These are phyloP conservation scores for Licmophora abbreviata DNA, from an alignment of 108 stramenopile genomes.

Conservation along the genomic window DNA sequence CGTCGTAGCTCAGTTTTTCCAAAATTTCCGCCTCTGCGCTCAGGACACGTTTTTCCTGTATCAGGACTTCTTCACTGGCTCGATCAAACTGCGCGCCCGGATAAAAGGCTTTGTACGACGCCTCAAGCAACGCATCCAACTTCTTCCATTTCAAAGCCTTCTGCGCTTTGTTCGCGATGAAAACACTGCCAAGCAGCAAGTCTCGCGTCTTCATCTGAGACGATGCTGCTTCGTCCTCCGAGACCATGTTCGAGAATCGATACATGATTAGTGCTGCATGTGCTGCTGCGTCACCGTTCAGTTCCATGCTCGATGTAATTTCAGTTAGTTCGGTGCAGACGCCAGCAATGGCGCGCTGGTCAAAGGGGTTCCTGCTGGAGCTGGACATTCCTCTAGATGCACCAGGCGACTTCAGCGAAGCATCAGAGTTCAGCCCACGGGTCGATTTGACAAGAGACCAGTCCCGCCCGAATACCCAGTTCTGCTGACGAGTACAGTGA, in stretches of 20 bases:
- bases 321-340: constrained; percentile 72
- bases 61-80: constrained; percentile 55
- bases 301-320: constrained; percentile 33
- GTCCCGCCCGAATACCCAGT: constrained; percentile 80
- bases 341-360: constrained; percentile 33
- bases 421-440: constrained; percentile 11
- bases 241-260: constrained; percentile 48
- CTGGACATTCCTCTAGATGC: not conserved
- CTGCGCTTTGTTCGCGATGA: constrained; percentile 79
- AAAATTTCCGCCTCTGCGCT: constrained; percentile 54
- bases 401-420: constrained; percentile 8
- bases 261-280: constrained; percentile 72
- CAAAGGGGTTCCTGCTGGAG: constrained; percentile 19
- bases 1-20: constrained; percentile 54
- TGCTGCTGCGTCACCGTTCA: constrained; percentile 41
- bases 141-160: constrained; percentile 68
- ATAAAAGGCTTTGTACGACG: constrained; percentile 65
- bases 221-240: constrained; percentile 14
- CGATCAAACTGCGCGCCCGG: constrained; percentile 48
- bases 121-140: constrained; percentile 59
- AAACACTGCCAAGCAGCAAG: constrained; percentile 58
- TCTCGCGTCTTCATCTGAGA: constrained; percentile 62
- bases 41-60: constrained; percentile 68
- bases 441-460: constrained; percentile 55
- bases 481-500: constrained; percentile 54